Evolutionary conservation across 2,329 filamentous ascomycete species (phyloP).

Genomic region (Cercospora janseana): DNA sequence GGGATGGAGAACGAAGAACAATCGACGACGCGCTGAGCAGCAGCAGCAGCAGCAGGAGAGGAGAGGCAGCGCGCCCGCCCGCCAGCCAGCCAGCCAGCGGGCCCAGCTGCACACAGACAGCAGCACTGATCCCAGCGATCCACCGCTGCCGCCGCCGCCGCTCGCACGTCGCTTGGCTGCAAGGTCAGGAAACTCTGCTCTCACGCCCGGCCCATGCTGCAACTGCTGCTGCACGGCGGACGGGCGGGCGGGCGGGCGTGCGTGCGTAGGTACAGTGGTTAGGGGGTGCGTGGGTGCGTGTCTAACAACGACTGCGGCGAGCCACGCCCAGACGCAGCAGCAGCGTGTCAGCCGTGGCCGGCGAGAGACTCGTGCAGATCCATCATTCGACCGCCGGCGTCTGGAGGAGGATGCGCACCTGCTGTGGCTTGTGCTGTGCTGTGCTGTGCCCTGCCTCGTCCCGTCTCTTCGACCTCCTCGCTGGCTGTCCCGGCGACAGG

Average conservation of each 20-base stretch:
- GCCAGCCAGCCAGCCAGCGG: background rate
- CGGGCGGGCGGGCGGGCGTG: background rate
- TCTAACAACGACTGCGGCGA: constrained; percentile 7
- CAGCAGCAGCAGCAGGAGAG: constrained; percentile 1
- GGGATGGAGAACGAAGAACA: constrained; percentile 9
- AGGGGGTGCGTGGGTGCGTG: no score
- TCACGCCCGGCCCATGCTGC: constrained; percentile 9
- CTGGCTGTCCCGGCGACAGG: no score
- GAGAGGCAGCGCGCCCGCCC: background rate
- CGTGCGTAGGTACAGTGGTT: no score
- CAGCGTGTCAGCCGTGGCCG: constrained; percentile 9
- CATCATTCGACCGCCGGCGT: constrained; percentile 11
- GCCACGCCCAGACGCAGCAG: constrained; percentile 5
- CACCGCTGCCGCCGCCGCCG: constrained; percentile 4
- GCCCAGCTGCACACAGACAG: constrained; percentile 7
- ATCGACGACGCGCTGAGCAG: constrained; percentile 6
- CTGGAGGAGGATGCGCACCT: constrained; percentile 3
- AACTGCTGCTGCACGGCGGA: constrained; percentile 1
- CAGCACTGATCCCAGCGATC: constrained; percentile 10
- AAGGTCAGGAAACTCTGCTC: constrained; percentile 11
- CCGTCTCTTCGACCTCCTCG: background rate
- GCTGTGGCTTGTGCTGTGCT: constrained; percentile 9
- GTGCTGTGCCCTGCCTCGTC: constrained; percentile 6
- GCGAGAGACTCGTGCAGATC: constrained; percentile 16
- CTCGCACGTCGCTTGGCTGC: constrained; percentile 12